These are phyloP conservation scores for Diutina scorzettiae DNA, from an alignment of 1,139 yeast genomes.

Conservation along the genomic window DNA sequence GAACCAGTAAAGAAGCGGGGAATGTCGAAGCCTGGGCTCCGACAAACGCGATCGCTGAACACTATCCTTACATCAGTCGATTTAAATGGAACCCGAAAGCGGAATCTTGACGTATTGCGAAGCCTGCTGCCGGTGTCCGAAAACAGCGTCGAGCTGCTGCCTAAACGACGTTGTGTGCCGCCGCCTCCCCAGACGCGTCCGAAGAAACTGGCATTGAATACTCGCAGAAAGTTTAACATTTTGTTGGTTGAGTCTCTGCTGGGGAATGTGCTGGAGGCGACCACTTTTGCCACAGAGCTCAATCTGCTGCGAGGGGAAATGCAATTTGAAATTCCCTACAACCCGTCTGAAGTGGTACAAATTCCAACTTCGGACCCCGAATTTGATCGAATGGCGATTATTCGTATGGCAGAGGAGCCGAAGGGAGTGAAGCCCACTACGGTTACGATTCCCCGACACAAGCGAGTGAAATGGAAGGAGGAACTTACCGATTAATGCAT, in stretches of 20 bases:
- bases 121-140: neutral
- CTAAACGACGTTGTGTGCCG: constrained; percentile 3
- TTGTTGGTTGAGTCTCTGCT: constrained; percentile 57
- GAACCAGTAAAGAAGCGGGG: neutral
- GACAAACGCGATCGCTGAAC: neutral
- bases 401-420: constrained; percentile 3
- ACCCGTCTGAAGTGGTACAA: constrained; percentile 47
- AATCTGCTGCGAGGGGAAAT: constrained; percentile 55
- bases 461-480: neutral
- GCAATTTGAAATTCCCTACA: constrained; percentile 40
- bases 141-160: neutral
- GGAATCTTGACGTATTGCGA: neutral
- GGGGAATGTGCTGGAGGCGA: constrained; percentile 57
- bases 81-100: neutral
- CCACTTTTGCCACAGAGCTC: constrained; percentile 64
- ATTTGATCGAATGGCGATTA: neutral
- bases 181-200: neutral
- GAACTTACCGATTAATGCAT: neutral
- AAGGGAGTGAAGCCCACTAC: neutral
- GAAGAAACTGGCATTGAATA: neutral
- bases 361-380: constrained; percentile 38
- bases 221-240: constrained; percentile 17
- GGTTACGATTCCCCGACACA: neutral
- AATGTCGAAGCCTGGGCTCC: neutral
- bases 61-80: neutral